Percentiles rank a stretch among this genome's conserved stretches.
Conservation (phyloP, 1,284 basidiomycete species). For the Schizophyllum amplum region DNA sequence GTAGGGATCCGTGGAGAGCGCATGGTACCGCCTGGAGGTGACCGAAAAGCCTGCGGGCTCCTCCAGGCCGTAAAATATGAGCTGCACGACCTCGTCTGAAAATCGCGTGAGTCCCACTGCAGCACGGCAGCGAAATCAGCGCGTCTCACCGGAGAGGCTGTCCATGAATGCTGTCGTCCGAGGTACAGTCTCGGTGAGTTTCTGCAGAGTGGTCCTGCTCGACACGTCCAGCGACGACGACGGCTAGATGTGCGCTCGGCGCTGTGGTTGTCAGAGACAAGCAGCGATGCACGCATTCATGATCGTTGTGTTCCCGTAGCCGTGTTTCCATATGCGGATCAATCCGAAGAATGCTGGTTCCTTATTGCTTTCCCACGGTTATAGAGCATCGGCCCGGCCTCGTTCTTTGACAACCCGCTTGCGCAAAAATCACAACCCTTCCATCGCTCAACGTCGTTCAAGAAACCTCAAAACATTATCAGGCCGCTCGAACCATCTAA, state of each 20-base stretch:
- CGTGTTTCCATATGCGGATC: neutral
- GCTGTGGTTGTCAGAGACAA: neutral
- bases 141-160: too few relatives aligned
- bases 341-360: neutral
- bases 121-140: too few relatives aligned
- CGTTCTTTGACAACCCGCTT: neutral
- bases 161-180: too few relatives aligned
- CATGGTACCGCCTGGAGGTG: constrained; percentile 47
- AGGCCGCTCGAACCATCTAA: neutral
- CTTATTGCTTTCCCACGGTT: neutral
- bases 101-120: constrained; percentile 6
- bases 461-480: neutral
- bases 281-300: neutral
- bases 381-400: neutral
- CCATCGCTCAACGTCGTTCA: neutral
- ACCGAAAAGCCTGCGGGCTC: constrained; percentile 53
- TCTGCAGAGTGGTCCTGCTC: neutral
- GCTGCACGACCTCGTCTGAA: constrained; percentile 62
- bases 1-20: constrained; percentile 65
- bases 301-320: neutral
- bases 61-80: constrained; percentile 62
- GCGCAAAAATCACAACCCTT: neutral
- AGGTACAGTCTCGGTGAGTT: neutral
- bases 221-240: neutral
- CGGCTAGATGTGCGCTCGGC: neutral